Evolutionary conservation across 176 grass and related monocot genomes (phyloP), one percentile per base, ranked within the genome.

Genomic region (Hyparrhenia diplandra): DNA sequence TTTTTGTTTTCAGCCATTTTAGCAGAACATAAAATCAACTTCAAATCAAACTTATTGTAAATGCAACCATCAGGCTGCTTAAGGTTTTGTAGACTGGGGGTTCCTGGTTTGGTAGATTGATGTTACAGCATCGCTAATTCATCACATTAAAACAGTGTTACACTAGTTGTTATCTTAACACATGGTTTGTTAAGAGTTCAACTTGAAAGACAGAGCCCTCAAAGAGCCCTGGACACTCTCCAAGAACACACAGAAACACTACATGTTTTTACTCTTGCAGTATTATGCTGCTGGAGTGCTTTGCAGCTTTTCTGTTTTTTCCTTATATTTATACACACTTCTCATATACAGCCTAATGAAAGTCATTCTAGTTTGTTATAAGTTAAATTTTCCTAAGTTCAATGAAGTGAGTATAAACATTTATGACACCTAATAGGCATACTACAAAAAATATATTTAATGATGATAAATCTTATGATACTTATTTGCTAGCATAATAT

Each of bases 1-100:
- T 76, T 75, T 13, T 68, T 85, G 57, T 85, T 78, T 66, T 58
- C 45, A 69, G 49, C 35, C 13, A 84, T 45, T 43, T 40, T 46
- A 65, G 14, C 7, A 11, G 17, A 42, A 67, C 16, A 62, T 30
- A 65, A 52, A 82, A 46, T 12, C 61, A 69, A 29, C 23, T 80
- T n/a, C n/a, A n/a, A n/a, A n/a, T 79, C 73, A 31, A 32, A 28
- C 12, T 59, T 69, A 36, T 75, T 67, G 46, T 58, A 77, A 84
- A 69, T 69, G 36, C 45, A 58, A 39, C 10, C 13, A 37, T 69
- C 45, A 74, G 70, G 27, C 51, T 36, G 18, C 43, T 59, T 60
- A 57, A 77, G 47, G 25, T 10, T 77, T 43, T 31, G 17, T 69
- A 64, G 70, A 49, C 39, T 39, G 4, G 71, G 31, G 3, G 14